Evolutionary conservation across 306 rosid species (phyloP).

Genomic region (Senna siamea): DNA sequence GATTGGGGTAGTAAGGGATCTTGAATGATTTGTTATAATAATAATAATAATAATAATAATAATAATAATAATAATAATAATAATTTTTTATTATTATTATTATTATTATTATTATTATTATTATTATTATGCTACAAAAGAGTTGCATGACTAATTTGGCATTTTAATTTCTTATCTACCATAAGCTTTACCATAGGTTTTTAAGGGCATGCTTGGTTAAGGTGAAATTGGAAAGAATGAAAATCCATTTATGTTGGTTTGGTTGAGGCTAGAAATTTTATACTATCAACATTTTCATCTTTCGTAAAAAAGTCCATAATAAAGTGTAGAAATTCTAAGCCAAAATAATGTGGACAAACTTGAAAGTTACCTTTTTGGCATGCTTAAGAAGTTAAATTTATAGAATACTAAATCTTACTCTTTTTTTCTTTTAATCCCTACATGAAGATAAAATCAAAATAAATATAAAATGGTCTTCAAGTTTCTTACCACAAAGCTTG

Average conservation of each 20-base stretch:
- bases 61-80: too few species aligned
- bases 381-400: neutral
- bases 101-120: too few species aligned
- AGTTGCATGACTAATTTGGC: neutral
- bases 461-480: neutral
- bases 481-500: neutral
- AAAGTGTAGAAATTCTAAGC: neutral
- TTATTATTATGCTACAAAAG: neutral
- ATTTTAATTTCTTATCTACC: neutral
- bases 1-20: too few species aligned
- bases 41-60: too few species aligned
- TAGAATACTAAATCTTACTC: too few species aligned
- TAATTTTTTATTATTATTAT: too few species aligned
- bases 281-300: neutral
- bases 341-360: neutral
- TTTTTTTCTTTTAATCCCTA: too few species aligned
- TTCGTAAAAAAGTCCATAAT: neutral
- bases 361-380: neutral
- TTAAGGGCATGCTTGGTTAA: neutral
- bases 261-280: neutral
- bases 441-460: neutral
- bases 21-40: too few species aligned
- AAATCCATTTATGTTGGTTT: neutral
- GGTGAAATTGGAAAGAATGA: neutral
- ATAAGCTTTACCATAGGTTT: neutral